Conservation (phyloP, 257 asterid genomes). For the Thymus mandschuricus region DNA sequence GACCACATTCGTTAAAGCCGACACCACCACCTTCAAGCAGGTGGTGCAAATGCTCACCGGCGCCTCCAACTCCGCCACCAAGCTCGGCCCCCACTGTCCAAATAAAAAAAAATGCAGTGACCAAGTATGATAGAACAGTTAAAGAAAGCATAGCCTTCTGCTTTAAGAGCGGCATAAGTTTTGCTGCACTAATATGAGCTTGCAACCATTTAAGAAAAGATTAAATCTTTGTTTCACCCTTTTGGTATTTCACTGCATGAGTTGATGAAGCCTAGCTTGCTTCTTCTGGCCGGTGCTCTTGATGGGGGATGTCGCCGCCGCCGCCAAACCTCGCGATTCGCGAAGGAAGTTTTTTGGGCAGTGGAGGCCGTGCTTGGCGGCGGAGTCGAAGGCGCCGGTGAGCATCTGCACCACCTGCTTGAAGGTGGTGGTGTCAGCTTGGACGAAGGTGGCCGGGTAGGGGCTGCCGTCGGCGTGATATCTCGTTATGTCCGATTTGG, state of each 20-base stretch:
- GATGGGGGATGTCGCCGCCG: conserved; percentile 57
- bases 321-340: conserved; percentile 22
- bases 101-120: too few relatives aligned
- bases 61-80: too few relatives aligned
- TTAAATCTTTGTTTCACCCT: too few relatives aligned
- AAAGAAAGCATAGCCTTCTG: too few relatives aligned
- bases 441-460: conserved; percentile 86
- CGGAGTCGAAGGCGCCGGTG: conserved; percentile 82
- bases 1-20: conserved; percentile 87
- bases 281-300: conserved; percentile 68
- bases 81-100: conserved; percentile 39
- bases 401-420: conserved; percentile 97
- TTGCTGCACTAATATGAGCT: too few relatives aligned
- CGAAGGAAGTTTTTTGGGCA: conserved; percentile 45
- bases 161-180: too few relatives aligned
- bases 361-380: too few relatives aligned
- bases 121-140: too few relatives aligned
- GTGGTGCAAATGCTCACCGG: conserved; percentile 98
- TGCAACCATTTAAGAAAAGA: too few relatives aligned
- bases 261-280: conserved; percentile 80
- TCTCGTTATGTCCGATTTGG: conserved; percentile 54
- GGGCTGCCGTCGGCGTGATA: conserved; percentile 62
- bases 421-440: conserved; percentile 79
- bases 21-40: conserved; percentile 80
- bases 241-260: too few relatives aligned